A percentile compares a stretch with the other conserved stretches of the same genome.
Evolutionary conservation across 345 rosid species (phyloP).

Genomic region (Sisymbrium altissimum): DNA sequence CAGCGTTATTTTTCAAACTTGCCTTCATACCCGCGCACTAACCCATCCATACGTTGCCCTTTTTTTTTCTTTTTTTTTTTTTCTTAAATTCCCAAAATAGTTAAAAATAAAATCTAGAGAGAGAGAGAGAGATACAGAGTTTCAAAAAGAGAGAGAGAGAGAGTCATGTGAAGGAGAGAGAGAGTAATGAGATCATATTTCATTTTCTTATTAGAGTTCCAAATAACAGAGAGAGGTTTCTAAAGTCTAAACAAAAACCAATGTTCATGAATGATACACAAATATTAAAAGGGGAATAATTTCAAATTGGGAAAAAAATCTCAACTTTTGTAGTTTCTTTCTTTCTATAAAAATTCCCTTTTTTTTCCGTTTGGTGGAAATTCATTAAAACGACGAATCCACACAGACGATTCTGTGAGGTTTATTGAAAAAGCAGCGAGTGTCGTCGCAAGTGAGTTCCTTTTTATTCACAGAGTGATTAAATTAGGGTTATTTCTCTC

Average conservation of each 20-base stretch:
- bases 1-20: slow-evolving; percentile 58
- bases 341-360: slow-evolving; percentile 13
- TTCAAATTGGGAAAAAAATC: slow-evolving; percentile 12
- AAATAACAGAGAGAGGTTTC: background rate
- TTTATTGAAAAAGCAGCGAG: background rate
- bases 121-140: background rate
- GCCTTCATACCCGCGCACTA: slow-evolving; percentile 66
- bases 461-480: slow-evolving; percentile 13
- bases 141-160: background rate
- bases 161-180: slow-evolving; percentile 26
- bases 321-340: slow-evolving; percentile 1
- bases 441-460: slow-evolving; percentile 14
- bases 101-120: background rate
- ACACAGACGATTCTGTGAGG: slow-evolving; percentile 30
- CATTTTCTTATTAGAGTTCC: background rate
- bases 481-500: slow-evolving; percentile 6
- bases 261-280: slow-evolving; percentile 11
- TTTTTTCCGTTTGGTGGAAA: slow-evolving; percentile 1
- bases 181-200: slow-evolving; percentile 3
- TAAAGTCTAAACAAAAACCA: background rate
- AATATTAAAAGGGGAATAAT: background rate
- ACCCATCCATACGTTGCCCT: slow-evolving; percentile 51
- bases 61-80: slow-evolving; percentile 13
- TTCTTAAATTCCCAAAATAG: background rate
- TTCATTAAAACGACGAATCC: slow-evolving; percentile 40